Conservation (phyloP, 441 rosid species). For the Hura crepitans region DNA sequence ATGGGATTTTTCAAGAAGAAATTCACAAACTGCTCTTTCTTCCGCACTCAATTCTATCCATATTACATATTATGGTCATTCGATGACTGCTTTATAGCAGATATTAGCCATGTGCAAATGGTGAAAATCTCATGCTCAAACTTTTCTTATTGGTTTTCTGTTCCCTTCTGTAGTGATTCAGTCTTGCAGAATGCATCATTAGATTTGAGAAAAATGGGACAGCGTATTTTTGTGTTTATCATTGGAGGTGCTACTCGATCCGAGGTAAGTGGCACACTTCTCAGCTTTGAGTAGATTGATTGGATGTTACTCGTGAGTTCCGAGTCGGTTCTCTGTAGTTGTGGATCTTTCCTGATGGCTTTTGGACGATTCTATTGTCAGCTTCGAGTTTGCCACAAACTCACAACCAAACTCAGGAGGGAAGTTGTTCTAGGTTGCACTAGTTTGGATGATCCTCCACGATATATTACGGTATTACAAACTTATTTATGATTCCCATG, state of each 20-base stretch:
- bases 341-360: constrained; percentile 1
- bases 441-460: constrained; percentile 85
- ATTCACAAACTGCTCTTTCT: neutral
- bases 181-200: constrained; percentile 50
- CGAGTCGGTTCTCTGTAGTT: neutral
- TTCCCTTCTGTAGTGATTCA: constrained; percentile 54
- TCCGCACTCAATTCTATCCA: neutral
- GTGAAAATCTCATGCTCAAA: constrained; percentile 4
- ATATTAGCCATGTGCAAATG: neutral
- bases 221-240: constrained; percentile 75
- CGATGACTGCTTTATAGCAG: neutral
- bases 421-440: constrained; percentile 87
- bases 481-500: neutral
- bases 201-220: constrained; percentile 83
- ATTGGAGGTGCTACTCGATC: constrained; percentile 97
- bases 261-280: constrained; percentile 71
- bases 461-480: constrained; percentile 62
- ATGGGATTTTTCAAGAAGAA: neutral
- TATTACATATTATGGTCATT: neutral
- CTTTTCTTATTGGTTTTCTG: constrained; percentile 12
- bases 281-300: neutral
- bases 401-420: constrained; percentile 71
- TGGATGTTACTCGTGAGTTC: neutral
- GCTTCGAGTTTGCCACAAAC: constrained; percentile 91
- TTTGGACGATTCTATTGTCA: constrained; percentile 30